Evolutionary conservation across 345 rosid genomes (phyloP), one percentile per base, ranked within the genome.

Genomic region (Lagerstroemia speciosa): DNA sequence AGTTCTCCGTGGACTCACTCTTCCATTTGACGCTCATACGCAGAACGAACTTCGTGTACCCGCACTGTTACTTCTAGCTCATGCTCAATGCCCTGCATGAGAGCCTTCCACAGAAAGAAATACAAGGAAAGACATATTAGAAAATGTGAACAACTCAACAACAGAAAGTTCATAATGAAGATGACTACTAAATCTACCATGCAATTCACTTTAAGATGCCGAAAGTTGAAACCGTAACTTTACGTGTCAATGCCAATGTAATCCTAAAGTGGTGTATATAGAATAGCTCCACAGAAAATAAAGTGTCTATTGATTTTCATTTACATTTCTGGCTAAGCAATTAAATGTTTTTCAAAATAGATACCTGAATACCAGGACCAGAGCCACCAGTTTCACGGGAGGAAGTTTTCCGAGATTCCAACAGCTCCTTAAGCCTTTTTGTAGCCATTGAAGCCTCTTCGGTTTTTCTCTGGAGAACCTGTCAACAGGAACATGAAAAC

Each of bases 391-490:
- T 77, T 77, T 87, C 91, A 32, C 99, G 85, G 61, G 97, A 72
- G 40, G 92, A 79, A 41, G 89, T 80, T 83, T 92, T 94, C 78
- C 91, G 78, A 69, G 92, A 84, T 82, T 94, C 98, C 66, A 94
- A 75, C 71, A 92, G 83, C 69, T 94, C 99, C 77, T 94, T 94
- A 48, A 94, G 84, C 84, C 98, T 87, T 78, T 90, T 94, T 53
- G 93, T 94, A 57, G 92, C 99, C 90, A 89, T 81, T 48, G 97
- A 75, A 72, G 99, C 99, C 81, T 94, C 99, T 82, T 94, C 97
- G 67, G 90, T 86, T 84, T 94, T 94, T 74, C 98, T 85, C 80
- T 94, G 99, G 82, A 94, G 78, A 77, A 94, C 98, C 98, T 94
- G 73, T 71, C 31, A 73, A 16, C 29, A 55, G 10, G 64, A 19